A percentile compares a stretch with the other conserved stretches of the same genome.
These are phyloP conservation scores for Kodamaea sagamina DNA, from an alignment of 805 yeast genomes.

Conservation along the genomic window DNA sequence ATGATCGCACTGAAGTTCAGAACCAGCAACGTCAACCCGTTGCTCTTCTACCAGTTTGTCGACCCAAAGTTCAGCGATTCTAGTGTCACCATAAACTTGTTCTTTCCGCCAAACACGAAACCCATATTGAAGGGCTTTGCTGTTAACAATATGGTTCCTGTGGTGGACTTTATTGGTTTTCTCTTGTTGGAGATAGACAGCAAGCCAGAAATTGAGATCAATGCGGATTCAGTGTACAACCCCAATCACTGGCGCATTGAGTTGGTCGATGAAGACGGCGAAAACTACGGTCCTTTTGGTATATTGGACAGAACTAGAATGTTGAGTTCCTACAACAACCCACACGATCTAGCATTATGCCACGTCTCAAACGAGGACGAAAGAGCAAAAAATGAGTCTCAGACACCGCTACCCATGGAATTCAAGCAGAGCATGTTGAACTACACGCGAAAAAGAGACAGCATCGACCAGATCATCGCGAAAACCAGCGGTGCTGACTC, in stretches of 20 bases:
- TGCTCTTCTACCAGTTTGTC: constrained; percentile 45
- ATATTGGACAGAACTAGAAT: constrained; percentile 69
- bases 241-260: constrained; percentile 77
- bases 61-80: constrained; percentile 22
- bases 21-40: constrained; percentile 42
- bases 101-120: constrained; percentile 33
- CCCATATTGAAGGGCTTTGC: constrained; percentile 28
- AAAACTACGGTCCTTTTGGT: constrained; percentile 91
- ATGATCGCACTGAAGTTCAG: constrained; percentile 42
- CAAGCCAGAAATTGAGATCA: constrained; percentile 1
- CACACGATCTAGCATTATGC: constrained; percentile 78
- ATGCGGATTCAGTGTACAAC: constrained; percentile 30
- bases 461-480: constrained; percentile 15
- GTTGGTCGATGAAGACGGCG: constrained; percentile 91
- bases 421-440: constrained; percentile 24
- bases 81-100: constrained; percentile 26
- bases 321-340: constrained; percentile 70
- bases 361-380: constrained; percentile 51
- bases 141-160: constrained; percentile 29
- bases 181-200: constrained; percentile 24
- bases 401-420: constrained; percentile 57
- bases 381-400: constrained; percentile 46
- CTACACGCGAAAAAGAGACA: constrained; percentile 18
- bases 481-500: constrained; percentile 16
- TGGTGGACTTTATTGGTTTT: constrained; percentile 45